A percentile compares a stretch with the other conserved stretches of the same genome.
Evolutionary conservation across 495 filamentous ascomycete genomes (phyloP).

Genomic region (Jackrogersella multiformis): DNA sequence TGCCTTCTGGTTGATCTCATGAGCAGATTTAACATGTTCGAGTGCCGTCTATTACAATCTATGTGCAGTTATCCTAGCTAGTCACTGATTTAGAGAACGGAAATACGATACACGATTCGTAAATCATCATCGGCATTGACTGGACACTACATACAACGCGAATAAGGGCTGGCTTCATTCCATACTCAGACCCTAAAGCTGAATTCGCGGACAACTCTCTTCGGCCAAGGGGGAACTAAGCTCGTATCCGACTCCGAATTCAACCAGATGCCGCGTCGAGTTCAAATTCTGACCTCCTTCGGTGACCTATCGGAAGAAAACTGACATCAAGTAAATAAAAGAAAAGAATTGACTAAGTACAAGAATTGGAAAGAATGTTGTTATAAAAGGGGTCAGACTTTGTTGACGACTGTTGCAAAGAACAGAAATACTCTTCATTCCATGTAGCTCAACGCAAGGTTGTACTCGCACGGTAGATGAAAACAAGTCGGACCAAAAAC

Average conservation of each 20-base stretch:
- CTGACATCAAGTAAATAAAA: conserved; percentile 19
- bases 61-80: neutral
- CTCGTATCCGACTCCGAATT: neutral
- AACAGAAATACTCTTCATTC: neutral
- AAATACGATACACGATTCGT: conserved; percentile 16
- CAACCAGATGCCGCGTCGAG: neutral
- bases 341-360: conserved; percentile 24
- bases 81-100: neutral
- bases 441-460: neutral
- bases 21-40: too few species aligned
- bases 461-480: conserved; percentile 15
- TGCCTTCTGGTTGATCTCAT: too few species aligned
- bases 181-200: conserved; percentile 7
- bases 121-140: conserved; percentile 32
- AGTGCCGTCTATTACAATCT: conserved; percentile 1
- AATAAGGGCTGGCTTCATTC: conserved; percentile 8
- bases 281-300: neutral
- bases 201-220: neutral
- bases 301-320: conserved; percentile 6
- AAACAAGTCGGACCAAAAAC: conserved; percentile 29
- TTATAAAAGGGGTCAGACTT: conserved; percentile 31
- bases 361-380: conserved; percentile 38
- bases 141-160: conserved; percentile 29
- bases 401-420: conserved; percentile 9
- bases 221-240: neutral